A percentile compares a stretch with the other conserved stretches of the same genome.
Evolutionary conservation across 2,329 filamentous ascomycete genomes (phyloP).

Genomic region (Ceratocystis ficicola): DNA sequence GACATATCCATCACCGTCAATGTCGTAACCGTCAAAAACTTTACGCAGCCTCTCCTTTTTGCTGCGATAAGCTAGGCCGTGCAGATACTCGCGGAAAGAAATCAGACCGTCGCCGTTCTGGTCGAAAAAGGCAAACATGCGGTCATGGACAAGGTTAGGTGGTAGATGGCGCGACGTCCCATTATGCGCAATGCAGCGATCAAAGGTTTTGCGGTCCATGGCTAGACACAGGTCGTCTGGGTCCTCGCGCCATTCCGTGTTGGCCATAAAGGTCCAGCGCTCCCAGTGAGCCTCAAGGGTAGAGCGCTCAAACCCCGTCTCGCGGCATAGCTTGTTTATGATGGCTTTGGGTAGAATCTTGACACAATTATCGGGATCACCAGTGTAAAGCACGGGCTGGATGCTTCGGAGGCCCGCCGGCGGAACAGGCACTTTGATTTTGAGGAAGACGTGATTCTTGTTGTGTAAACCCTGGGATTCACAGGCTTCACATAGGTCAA

Average conservation of each 20-base stretch:
- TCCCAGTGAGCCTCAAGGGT: slow-evolving; percentile 92
- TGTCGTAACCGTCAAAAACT: slow-evolving; percentile 81
- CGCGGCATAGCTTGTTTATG: slow-evolving; percentile 54
- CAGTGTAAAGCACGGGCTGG: slow-evolving; percentile 77
- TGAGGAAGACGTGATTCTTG: slow-evolving; percentile 94
- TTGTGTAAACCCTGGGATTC: slow-evolving; percentile 66
- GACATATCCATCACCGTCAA: slow-evolving; percentile 77
- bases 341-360: slow-evolving; percentile 54
- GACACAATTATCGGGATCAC: slow-evolving; percentile 62
- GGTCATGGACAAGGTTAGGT: slow-evolving; percentile 85
- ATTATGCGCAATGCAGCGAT: slow-evolving; percentile 78
- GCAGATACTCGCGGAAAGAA: slow-evolving; percentile 81
- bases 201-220: slow-evolving; percentile 87
- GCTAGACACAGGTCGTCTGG: slow-evolving; percentile 65
- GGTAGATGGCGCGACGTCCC: slow-evolving; percentile 63
- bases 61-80: slow-evolving; percentile 61
- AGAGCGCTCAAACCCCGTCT: slow-evolving; percentile 69
- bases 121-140: slow-evolving; percentile 95
- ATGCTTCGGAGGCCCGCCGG: slow-evolving; percentile 70
- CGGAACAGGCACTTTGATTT: slow-evolving; percentile 79
- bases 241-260: slow-evolving; percentile 70
- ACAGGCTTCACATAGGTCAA: slow-evolving; percentile 88
- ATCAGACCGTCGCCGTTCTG: slow-evolving; percentile 80
- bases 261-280: slow-evolving; percentile 90
- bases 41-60: slow-evolving; percentile 56